Base-by-base conservation (phyloP, 495 filamentous ascomycete genomes). In the Wilcoxina mikolae region DNA sequence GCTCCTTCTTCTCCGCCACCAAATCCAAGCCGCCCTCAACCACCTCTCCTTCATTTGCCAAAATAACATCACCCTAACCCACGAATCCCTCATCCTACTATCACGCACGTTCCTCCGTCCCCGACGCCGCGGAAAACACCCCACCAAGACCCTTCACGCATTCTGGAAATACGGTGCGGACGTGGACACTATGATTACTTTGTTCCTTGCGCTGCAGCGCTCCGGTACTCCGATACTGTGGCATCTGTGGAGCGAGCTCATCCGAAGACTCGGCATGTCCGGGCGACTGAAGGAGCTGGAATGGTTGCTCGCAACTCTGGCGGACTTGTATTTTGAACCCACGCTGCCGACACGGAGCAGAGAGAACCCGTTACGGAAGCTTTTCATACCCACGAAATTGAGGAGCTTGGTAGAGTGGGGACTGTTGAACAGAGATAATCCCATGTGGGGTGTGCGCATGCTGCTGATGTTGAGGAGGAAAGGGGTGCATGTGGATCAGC, bases 191-290 rank as follows among this genome's bases (percentile, higher is more conserved):
- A 33, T 56, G 15, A 59, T 59, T 25, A 43, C 48, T 12, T 12
- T 61, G 22, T 35, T 65, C 15, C 52, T 65, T 33, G 56, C 55
- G 1, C 56, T 65, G 2, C 58, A 66, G 22, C 56, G 56, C 22
- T 53, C 46, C 23, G 56, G 55, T 2, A 23, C n/a, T 10, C 62
- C 54, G 1, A 51, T 65, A 7, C 51, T 54, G 17, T 55, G 52
- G 1, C 15, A 20, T 15, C 24, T 65, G 9, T 65, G 62, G 62
- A 31, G 33, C 23, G 62, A 65, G 39, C 43, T 61, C 25, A 54
- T 65, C 12, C 58, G 55, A 41, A 59, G 62, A 0, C 55, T 65
- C 9, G 62, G 62, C 24, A 65, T 56, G 62, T 38, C 51, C 20
- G 42, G 51, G 15, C 55, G 56, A 2, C 44, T 65, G 12, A 24